phyloP scores from a whole-genome alignment of 352 stramenopile species.

The Elongisporangium undulatum region DNA sequence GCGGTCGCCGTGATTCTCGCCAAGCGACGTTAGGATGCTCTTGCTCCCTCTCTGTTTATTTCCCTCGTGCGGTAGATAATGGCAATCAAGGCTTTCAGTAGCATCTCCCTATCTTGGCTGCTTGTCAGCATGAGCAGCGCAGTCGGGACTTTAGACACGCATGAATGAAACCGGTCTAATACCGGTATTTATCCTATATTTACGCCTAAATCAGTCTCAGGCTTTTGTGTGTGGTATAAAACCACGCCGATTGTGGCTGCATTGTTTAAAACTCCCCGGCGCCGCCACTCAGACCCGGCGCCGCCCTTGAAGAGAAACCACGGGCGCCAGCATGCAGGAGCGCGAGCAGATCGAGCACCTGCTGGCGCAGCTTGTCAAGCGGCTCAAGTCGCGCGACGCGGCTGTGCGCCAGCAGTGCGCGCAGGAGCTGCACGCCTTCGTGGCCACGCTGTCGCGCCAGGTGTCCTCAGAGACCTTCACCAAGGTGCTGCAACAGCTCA shows the following conservation, averaged over 20 bases:
- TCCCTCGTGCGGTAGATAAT: background rate
- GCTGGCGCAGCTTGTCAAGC: constrained; percentile 56
- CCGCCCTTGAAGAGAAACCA: constrained; percentile 3
- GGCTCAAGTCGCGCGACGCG: constrained; percentile 42
- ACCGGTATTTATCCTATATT: too few relatives aligned
- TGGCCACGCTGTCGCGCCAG: constrained; percentile 63
- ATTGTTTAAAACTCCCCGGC: background rate
- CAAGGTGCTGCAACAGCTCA: constrained; percentile 67
- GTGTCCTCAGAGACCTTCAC: constrained; percentile 78
- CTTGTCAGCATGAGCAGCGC: too few relatives aligned
- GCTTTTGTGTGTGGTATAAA: background rate
- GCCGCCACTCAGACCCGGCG: background rate
- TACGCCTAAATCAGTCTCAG: too few relatives aligned
- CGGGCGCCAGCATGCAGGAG: constrained; percentile 18
- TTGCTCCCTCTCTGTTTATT: background rate
- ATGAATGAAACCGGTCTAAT: too few relatives aligned
- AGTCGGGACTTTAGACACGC: too few relatives aligned
- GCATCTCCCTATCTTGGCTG: too few relatives aligned
- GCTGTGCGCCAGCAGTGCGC: constrained; percentile 31
- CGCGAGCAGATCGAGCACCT: constrained; percentile 65
- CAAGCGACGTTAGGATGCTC: constrained; percentile 13
- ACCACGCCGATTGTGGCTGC: background rate
- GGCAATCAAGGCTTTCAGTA: background rate
- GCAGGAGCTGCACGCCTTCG: constrained; percentile 51
- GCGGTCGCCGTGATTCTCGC: constrained; percentile 14